A percentile compares a stretch with the other conserved stretches of the same genome.
phyloP scores from a whole-genome alignment of 805 yeast species.

The Debaryomyces castellii region DNA sequence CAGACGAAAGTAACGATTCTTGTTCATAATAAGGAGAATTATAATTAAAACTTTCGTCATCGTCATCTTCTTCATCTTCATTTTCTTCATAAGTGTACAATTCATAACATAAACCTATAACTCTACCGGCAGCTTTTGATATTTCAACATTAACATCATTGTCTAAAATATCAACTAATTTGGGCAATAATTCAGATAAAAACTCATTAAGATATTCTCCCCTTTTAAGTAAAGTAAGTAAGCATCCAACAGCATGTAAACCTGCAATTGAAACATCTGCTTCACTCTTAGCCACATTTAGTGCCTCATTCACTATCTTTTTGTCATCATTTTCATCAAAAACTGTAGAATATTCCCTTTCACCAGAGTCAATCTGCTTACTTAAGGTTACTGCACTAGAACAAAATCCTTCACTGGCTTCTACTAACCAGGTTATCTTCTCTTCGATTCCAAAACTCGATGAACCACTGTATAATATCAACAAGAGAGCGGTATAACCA shows the following conservation, averaged over 20 bases:
- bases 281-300: conserved; percentile 29
- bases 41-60: conserved; percentile 41
- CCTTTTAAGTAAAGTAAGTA: conserved; percentile 43
- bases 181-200: conserved; percentile 37
- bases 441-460: conserved; percentile 52
- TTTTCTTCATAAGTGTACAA: conserved; percentile 45
- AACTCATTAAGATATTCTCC: conserved; percentile 44
- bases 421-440: conserved; percentile 41
- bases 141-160: conserved; percentile 43
- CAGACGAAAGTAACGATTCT: conserved; percentile 41
- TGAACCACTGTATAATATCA: conserved; percentile 48
- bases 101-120: conserved; percentile 58
- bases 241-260: conserved; percentile 46
- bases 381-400: conserved; percentile 28
- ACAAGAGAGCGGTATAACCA: conserved; percentile 37
- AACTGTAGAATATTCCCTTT: conserved; percentile 42
- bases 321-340: conserved; percentile 36
- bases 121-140: conserved; percentile 53
- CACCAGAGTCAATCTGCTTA: conserved; percentile 38
- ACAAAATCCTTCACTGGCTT: conserved; percentile 41
- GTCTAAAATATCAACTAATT: conserved; percentile 43
- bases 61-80: conserved; percentile 35
- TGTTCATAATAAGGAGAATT: conserved; percentile 55
- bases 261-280: conserved; percentile 41
- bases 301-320: conserved; percentile 33